Evolutionary conservation across 441 rosid species (phyloP), one percentile per base, ranked within the genome.

Genomic region (Erodium trifolium): DNA sequence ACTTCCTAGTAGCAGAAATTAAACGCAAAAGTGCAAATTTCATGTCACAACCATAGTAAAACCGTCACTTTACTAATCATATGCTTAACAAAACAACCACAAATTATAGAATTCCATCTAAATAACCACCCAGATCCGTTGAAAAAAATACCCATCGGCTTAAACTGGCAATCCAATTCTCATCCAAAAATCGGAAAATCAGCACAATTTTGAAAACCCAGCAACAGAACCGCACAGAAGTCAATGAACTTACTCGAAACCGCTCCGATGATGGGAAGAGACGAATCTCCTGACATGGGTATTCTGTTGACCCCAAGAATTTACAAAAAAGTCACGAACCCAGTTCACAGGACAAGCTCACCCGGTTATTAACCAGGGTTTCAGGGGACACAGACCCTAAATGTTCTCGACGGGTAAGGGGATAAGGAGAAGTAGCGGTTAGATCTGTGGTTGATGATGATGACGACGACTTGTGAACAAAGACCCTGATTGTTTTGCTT

Each of bases 381-480:
- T 49, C 39, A 27, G 65, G 73, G 74, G 67, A 72, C 41, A 19
- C 65, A 67, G 57, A 73, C 59, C 63, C 63, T 19, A 57, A 16
- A 51, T 13, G 57, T 37, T 51, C 17, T 51, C 16, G 57, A 51
- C 16, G 57, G 23, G 60, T 53, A 53, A 4, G 18, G 60, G 19
- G 60, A 53, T 53, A 53, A 59, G 63, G 63, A 59, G 63, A 23
- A 2, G 63, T 59, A 59, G 63, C 65, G 75, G 70, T 59, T 31
- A 83, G 86, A 88, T 83, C 85, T 72, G 71, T 67, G 68, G 77
- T 65, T 39, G 71, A 17, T 27, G 84, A 17, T 27, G 84, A 71
- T 72, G 83, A 82, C 69, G 70, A 71, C 68, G 85, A 85, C 87
- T 69, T 70, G 19, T 29, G 84, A 86, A 81, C 90, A 71, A 82